Percentiles rank a stretch among this genome's conserved stretches.
phyloP scores from a whole-genome alignment of 345 rosid genomes.

The Hypericum perforatum region DNA sequence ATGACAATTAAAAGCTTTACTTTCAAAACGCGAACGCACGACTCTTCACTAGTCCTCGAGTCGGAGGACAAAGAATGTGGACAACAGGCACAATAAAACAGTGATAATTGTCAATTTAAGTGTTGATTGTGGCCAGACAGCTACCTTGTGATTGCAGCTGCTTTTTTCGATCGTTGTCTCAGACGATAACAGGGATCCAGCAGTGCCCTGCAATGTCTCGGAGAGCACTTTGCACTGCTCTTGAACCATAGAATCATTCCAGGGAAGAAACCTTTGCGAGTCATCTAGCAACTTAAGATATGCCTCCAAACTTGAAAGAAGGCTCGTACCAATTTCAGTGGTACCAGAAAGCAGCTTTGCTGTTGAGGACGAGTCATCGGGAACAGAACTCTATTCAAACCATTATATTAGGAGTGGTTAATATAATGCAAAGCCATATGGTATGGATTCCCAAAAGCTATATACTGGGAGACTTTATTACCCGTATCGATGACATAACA shows the following conservation, averaged over 20 bases:
- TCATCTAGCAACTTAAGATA: slow-evolving; percentile 28
- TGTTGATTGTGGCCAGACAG: slow-evolving; percentile 45
- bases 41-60: neutral
- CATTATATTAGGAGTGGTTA: slow-evolving; percentile 12
- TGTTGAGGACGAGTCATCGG: slow-evolving; percentile 39
- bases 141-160: slow-evolving; percentile 60
- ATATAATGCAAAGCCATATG: slow-evolving; percentile 1
- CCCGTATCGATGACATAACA: slow-evolving; percentile 46
- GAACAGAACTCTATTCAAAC: slow-evolving; percentile 33
- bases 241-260: slow-evolving; percentile 22
- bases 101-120: slow-evolving; percentile 33
- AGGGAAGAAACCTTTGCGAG: slow-evolving; percentile 16
- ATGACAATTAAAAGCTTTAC: slow-evolving; percentile 37
- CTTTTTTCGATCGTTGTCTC: slow-evolving; percentile 21
- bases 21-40: slow-evolving; percentile 19
- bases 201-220: slow-evolving; percentile 31
- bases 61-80: neutral
- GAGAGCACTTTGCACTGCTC: slow-evolving; percentile 44
- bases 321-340: slow-evolving; percentile 42
- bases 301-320: slow-evolving; percentile 55
- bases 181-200: slow-evolving; percentile 28
- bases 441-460: slow-evolving; percentile 1
- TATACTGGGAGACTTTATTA: slow-evolving; percentile 27
- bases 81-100: slow-evolving; percentile 5
- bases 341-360: slow-evolving; percentile 41